Evolutionary conservation across 371 early-diverging fungal species (phyloP), one percentile per base, ranked within the genome.

Genomic region (Rhizopus stolonifer): DNA sequence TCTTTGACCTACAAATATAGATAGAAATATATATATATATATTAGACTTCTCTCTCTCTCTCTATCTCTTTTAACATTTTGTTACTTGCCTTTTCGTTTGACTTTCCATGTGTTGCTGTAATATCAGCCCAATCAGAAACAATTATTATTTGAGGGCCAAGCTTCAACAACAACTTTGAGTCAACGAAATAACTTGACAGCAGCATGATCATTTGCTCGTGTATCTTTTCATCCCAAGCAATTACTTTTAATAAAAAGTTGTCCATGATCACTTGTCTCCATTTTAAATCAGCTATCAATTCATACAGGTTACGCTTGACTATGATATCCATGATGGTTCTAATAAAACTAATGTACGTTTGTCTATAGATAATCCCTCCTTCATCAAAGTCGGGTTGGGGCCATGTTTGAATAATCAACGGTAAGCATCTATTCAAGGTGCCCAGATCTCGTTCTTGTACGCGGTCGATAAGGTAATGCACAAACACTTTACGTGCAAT

Each of bases 401-500:
- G 73, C 55, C 78, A 53, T 6, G 81, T 72, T 1, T 64, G 54
- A 4, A 77, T 29, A 6, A 81, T 59, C 10, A 64, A 49, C 0
- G 81, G 79, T 21, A 83, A 34, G 9, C 70, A 68, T 19, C 74
- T 62, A 22, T 53, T 46, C 8, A 83, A 57, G 1, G 76, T 69
- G 9, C 54, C 51, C 9, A 81, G 58, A 48, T 83, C 81, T 14
- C 64, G 58, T 31, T 75, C 70, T 7, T 57, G 24, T 3, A 65
- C 58, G 13, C 74, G 72, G 29, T 78, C 78, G 23, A 80, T 59
- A 3, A 77, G 60, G 42, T 83, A 83, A 31, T 81, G 80, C 3
- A 70, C 72, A 61, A 75, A 68, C 29, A 78, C 71, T 56, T 83
- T 81, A 17, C 83, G 70, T 15, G 81, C 75, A 46, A 80, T 74